These are phyloP conservation scores for Suillus occidentalis DNA, from an alignment of 768 basidiomycete genomes.

Conservation along the genomic window DNA sequence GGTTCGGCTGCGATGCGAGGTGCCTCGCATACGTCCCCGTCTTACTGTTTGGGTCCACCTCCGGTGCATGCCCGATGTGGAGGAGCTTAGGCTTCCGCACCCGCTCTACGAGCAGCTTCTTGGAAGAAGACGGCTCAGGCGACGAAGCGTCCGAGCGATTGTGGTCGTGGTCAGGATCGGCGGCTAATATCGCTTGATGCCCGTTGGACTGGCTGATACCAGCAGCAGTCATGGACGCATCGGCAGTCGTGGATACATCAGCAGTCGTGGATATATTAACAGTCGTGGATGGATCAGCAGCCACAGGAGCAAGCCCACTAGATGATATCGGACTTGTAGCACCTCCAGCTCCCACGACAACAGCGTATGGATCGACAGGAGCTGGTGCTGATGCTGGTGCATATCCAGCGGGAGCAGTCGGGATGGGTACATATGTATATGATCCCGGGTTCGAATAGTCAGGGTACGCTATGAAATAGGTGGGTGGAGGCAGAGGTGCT, in stretches of 20 bases:
- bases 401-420: background rate
- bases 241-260: background rate
- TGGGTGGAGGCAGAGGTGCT: background rate
- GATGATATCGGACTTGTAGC: background rate
- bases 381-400: background rate
- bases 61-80: constrained; percentile 47
- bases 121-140: background rate
- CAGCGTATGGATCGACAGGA: background rate
- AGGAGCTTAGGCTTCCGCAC: constrained; percentile 8
- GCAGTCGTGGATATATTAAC: background rate
- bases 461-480: constrained; percentile 2
- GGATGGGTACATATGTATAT: constrained; percentile 2
- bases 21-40: constrained; percentile 45
- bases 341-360: background rate
- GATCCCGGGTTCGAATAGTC: constrained; percentile 2
- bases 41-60: constrained; percentile 45
- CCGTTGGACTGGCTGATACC: background rate
- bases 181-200: background rate
- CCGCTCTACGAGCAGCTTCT: background rate
- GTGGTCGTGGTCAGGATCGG: background rate
- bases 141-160: background rate
- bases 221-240: background rate
- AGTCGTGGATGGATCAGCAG: background rate
- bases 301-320: background rate
- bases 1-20: constrained; percentile 37